Percentiles rank a stretch among this genome's conserved stretches.
Conservation (phyloP, 306 rosid genomes). For the Inga oerstediana region DNA sequence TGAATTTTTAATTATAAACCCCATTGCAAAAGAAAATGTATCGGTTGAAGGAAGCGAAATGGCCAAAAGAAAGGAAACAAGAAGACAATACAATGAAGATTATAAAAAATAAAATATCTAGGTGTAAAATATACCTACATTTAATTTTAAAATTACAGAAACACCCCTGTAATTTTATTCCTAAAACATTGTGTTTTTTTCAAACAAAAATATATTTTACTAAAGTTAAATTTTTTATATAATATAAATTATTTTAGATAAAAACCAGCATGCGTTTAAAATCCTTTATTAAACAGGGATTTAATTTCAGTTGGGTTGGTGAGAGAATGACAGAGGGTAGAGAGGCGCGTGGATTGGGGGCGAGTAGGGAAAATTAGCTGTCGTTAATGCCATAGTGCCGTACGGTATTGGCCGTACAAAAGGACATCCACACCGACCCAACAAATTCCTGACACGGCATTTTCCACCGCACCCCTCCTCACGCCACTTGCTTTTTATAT, state of each 20-base stretch:
- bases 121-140: background rate
- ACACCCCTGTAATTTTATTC: background rate
- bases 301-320: background rate
- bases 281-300: no score
- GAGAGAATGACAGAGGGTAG: background rate
- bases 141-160: background rate
- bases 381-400: conserved; percentile 29
- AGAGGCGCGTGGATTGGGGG: conserved; percentile 20
- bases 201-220: background rate
- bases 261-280: background rate
- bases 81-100: background rate
- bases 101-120: no score
- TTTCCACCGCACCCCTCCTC: conserved; percentile 21
- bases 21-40: background rate
- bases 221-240: background rate
- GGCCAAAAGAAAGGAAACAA: background rate
- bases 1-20: no score
- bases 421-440: conserved; percentile 47
- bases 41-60: background rate
- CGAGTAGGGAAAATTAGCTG: background rate
- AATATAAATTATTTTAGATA: background rate
- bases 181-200: background rate
- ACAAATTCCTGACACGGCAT: conserved; percentile 20
- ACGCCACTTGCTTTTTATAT: background rate
- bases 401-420: conserved; percentile 50